These are phyloP conservation scores for Flagelloscypha sp. DNA, from an alignment of 768 basidiomycete genomes.

Conservation along the genomic window DNA sequence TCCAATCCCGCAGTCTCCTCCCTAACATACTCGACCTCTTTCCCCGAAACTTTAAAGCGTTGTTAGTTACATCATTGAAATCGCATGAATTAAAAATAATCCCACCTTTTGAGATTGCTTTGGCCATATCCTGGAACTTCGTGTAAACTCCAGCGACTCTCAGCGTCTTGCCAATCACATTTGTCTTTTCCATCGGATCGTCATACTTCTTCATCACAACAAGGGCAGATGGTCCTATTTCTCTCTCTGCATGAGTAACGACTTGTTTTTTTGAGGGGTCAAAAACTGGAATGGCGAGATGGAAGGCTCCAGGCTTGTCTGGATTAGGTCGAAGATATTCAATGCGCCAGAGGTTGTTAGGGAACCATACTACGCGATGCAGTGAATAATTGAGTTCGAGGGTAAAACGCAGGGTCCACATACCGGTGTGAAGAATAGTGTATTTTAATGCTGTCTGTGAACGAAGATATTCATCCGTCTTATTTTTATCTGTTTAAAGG, in stretches of 20 bases:
- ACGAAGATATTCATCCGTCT: conserved; percentile 9
- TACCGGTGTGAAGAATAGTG: conserved; percentile 7
- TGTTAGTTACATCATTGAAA: not conserved
- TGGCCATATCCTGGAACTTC: conserved; percentile 10
- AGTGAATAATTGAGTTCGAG: too few species aligned
- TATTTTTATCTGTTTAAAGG: conserved; percentile 9
- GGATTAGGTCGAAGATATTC: conserved; percentile 1
- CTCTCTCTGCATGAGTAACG: conserved; percentile 10
- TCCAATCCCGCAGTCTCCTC: conserved; percentile 5
- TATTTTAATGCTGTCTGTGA: conserved; percentile 8
- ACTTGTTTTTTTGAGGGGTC: conserved; percentile 4
- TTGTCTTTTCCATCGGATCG: conserved; percentile 2
- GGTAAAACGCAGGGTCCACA: too few species aligned
- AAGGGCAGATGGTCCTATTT: conserved; percentile 8
- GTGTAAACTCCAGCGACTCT: conserved; percentile 9
- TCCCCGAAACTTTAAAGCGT: conserved; percentile 7
- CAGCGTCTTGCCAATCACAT: conserved; percentile 8
- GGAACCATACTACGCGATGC: too few species aligned
- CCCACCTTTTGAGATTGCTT: conserved; percentile 11
- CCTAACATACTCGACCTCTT: conserved; percentile 9
- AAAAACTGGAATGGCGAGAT: conserved; percentile 6
- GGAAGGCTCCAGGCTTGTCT: conserved; percentile 8
- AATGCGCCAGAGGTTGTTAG: conserved; percentile 11
- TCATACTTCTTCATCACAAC: conserved; percentile 12
- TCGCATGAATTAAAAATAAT: conserved; percentile 10